Base-by-base conservation (phyloP, 169 alveolate species). In the Plasmodium billcollinsi region DNA sequence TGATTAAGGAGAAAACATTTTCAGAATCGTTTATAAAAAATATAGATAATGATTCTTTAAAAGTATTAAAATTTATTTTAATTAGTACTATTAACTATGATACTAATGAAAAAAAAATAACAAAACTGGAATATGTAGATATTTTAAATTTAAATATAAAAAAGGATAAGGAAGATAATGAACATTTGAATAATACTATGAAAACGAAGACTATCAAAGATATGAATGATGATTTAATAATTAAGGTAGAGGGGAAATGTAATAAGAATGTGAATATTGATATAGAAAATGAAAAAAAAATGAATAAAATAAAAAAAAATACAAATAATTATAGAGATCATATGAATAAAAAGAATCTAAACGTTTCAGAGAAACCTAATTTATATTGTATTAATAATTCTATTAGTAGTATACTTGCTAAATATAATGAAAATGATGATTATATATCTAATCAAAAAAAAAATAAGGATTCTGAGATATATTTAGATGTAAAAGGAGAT, bases 11-110 rank as follows among this genome's bases (percentile, higher is more conserved):
- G 7, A 80, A 39, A 67, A 20, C 39, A n/a, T 80, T 80, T 59
- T 62, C 83, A 14, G 85, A 69, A 14, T 18, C 56, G 2, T 80
- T 80, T 43, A 45, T 58, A 11, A 66, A 56, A 24, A 29, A 80
- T 80, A 26, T 58, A 29, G 83, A 80, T 26, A 72, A 80, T 69
- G 83, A 73, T 20, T 78, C 83, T n/a, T 24, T 80, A 0, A 80
- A 69, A 12, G 90, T 80, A 29, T 69, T 80, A 62, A 80, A 80
- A 20, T 69, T 15, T 56, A 80, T 80, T 56, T 69, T 80, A 56
- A 80, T 80, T 9, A 80, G 56, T 20, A 80, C 90, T 3, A 54
- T 69, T 29, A 80, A 69, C 43, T 66, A 61, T 50, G 69, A 69
- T 2, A 26, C n/a, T 15, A n/a, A 39, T 43, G 80, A 80, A 4